phyloP scores from a whole-genome alignment of 148 eudicot species.

The Pouteria glomerata region DNA sequence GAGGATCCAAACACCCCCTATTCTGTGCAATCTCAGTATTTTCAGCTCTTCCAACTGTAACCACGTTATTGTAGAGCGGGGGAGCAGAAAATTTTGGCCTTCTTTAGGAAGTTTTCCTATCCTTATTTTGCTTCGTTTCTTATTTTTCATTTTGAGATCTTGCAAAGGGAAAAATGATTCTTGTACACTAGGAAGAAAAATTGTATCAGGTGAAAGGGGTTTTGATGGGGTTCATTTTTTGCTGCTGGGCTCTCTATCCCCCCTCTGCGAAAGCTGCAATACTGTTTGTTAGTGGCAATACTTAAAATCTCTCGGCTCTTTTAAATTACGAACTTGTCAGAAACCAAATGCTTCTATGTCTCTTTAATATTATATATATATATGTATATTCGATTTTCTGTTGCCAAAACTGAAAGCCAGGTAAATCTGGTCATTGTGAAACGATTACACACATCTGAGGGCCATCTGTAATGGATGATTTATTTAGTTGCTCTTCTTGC shows the following conservation, averaged over 20 bases:
- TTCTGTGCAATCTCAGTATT: constrained; percentile 17
- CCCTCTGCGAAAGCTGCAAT: constrained; percentile 15
- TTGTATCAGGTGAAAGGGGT: constrained; percentile 20
- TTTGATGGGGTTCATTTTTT: constrained; percentile 20
- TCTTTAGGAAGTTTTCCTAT: constrained; percentile 22
- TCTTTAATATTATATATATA: background rate
- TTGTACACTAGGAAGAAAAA: constrained; percentile 16
- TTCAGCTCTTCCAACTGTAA: background rate
- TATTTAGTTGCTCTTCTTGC: too few species aligned
- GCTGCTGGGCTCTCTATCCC: constrained; percentile 14
- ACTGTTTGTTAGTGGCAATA: constrained; percentile 23
- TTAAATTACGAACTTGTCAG: constrained; percentile 17
- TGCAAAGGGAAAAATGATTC: constrained; percentile 11
- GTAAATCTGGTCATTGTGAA: constrained; percentile 7
- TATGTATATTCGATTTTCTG: background rate
- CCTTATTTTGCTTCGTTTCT: constrained; percentile 7
- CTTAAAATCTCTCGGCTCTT: constrained; percentile 29
- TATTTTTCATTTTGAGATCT: constrained; percentile 17
- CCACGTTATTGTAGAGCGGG: constrained; percentile 29
- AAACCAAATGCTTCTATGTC: background rate
- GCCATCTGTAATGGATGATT: too few species aligned
- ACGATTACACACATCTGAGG: too few species aligned
- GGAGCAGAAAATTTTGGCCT: constrained; percentile 45
- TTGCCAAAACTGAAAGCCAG: background rate
- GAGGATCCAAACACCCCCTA: too few species aligned